Evolutionary conservation across 2,329 filamentous ascomycete genomes (phyloP).

Genomic region (Beauveria brongniartii): DNA sequence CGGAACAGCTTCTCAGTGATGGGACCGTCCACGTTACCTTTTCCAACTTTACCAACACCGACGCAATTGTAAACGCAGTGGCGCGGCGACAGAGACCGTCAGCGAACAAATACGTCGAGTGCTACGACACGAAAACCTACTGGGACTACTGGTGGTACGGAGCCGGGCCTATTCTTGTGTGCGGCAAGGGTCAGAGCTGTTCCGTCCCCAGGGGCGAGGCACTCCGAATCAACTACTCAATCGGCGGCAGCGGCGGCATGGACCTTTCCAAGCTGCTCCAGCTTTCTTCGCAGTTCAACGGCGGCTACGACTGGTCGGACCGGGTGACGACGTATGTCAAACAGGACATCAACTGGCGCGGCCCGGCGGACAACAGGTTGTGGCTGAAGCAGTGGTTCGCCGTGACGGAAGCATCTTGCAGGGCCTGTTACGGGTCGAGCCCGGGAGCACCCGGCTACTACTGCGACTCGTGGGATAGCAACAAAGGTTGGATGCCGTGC

Average conservation of each 20-base stretch:
- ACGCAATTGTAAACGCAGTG: background rate
- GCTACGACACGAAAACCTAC: background rate
- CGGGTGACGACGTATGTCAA: background rate
- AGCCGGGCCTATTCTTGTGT: background rate
- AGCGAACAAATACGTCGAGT: background rate
- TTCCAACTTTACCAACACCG: background rate
- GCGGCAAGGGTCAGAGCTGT: background rate
- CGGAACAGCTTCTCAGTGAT: background rate
- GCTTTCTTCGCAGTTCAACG: background rate
- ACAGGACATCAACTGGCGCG: background rate
- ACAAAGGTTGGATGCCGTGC: background rate
- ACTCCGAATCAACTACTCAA: background rate
- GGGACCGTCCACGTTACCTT: background rate
- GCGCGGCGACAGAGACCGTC: background rate
- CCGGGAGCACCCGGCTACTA: background rate
- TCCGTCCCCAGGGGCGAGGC: background rate
- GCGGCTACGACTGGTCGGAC: background rate
- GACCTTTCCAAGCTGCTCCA: background rate
- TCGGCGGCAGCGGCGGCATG: background rate
- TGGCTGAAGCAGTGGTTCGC: slow-evolving; percentile 6
- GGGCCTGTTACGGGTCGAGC: background rate
- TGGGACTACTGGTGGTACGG: slow-evolving; percentile 5
- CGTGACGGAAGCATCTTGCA: background rate
- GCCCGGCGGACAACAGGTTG: background rate
- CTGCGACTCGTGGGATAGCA: background rate